phyloP scores from a whole-genome alignment of 2,329 filamentous ascomycete genomes.

The Aspergillus sp. region DNA sequence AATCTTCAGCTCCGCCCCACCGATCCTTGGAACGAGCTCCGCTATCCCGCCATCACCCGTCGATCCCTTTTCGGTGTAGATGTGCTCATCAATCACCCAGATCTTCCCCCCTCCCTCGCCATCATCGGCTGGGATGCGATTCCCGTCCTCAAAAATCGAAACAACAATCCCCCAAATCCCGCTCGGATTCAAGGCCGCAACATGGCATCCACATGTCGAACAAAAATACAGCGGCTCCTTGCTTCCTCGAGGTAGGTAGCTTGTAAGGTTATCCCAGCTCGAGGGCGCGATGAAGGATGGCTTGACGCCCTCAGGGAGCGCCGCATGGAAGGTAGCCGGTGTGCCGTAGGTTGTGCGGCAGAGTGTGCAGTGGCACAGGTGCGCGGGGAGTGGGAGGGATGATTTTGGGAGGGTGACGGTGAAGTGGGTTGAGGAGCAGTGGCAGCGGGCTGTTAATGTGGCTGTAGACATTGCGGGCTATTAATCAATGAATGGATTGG shows the following conservation, averaged over 20 bases:
- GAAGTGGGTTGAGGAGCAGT: constrained; percentile 33
- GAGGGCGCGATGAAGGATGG: constrained; percentile 32
- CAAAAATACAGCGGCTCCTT: constrained; percentile 46
- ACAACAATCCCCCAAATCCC: background rate
- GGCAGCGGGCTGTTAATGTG: constrained; percentile 30
- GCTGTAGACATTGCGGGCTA: background rate
- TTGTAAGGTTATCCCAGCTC: constrained; percentile 23
- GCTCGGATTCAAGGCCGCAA: constrained; percentile 17
- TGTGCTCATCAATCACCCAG: constrained; percentile 23
- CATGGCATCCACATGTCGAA: constrained; percentile 49
- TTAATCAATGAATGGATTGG: background rate
- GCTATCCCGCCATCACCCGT: constrained; percentile 25
- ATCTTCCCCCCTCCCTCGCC: background rate
- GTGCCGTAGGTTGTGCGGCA: constrained; percentile 49
- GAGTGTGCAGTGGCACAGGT: constrained; percentile 52
- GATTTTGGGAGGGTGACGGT: constrained; percentile 39
- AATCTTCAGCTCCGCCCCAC: constrained; percentile 20
- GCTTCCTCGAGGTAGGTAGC: constrained; percentile 37
- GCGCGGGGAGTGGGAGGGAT: constrained; percentile 43
- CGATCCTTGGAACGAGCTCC: constrained; percentile 22
- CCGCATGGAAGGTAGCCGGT: constrained; percentile 31
- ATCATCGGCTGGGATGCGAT: background rate
- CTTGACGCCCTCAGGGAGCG: constrained; percentile 25
- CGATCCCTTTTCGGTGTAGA: constrained; percentile 21
- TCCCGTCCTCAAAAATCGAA: constrained; percentile 28